Base-by-base conservation (phyloP, 2,329 filamentous ascomycete species). In the Neofusicoccum sp. region DNA sequence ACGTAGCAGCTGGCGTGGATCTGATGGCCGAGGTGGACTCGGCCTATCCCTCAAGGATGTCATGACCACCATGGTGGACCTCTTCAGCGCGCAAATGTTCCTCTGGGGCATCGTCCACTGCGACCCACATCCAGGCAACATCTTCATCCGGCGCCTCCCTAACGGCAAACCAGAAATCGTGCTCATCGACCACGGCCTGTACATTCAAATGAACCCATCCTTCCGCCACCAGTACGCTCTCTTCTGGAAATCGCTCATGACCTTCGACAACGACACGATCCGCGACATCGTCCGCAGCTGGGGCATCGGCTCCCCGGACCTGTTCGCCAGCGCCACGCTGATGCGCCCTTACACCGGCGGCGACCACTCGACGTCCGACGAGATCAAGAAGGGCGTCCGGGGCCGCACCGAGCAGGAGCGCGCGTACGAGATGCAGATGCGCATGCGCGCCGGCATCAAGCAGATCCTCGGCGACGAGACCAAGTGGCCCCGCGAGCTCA, bases 31-130 rank as follows among this genome's bases (percentile, higher is more conserved):
- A 63, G 93, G 93, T 53, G 95, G 95, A 0, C 84, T 98, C 0
- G 95, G 95, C 0, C 79, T 99, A 3, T 87, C 86, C 6, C 80
- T 91, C 31, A 90, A 89, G 70, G 89, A 93, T 62, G 91, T 97
- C 62, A 98, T 98, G 95, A 89, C 89, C 5, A 97, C 91, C 33
- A 97, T 98, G 87, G 86, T 97, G 53, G 93, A 97, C 73, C 83
- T 98, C 34, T 99, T 98, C 79, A 90, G 89, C n/a, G 93, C 91
- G 2, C 93, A 98, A 72, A 98, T 98, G 83, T 99, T 97, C 80
- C 88, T 96, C 65, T 98, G 91, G 90, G 95, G 95, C 11, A 84
- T 90, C 44, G 90, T 98, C 0, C 93, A 99, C 78, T 97, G 93
- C 77, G 95, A 99, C 73, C 95, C 95, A 8, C 95, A 99, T 71